Evolutionary conservation across 306 rosid species (phyloP).

Genomic region (Prunus mira): DNA sequence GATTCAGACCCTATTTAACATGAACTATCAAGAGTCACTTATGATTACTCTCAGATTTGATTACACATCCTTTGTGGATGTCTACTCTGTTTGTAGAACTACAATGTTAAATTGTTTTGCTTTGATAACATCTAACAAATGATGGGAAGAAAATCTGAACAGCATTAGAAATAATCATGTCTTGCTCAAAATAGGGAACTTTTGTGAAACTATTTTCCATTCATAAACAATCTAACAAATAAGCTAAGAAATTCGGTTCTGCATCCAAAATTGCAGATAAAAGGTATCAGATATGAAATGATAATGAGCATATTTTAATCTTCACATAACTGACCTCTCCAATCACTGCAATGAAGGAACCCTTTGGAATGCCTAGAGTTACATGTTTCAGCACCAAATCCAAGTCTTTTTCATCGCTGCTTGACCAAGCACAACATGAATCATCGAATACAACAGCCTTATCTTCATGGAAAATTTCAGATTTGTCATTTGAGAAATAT

Average conservation of each 20-base stretch:
- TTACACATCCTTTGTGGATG: not conserved
- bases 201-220: not conserved
- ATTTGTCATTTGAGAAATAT: conserved; percentile 31
- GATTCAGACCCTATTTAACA: not conserved
- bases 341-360: conserved; percentile 73
- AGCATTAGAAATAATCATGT: not conserved
- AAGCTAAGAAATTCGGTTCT: not conserved
- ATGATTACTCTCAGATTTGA: not conserved
- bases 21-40: not conserved
- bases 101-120: not conserved
- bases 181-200: not conserved
- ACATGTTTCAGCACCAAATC: conserved; percentile 56
- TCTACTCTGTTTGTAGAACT: not conserved
- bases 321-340: conserved; percentile 70
- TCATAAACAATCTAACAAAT: not conserved
- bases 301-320: not conserved
- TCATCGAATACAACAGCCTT: conserved; percentile 51
- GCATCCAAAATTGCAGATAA: not conserved
- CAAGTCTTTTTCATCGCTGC: conserved; percentile 54
- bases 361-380: conserved; percentile 58
- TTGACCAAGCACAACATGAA: conserved; percentile 83
- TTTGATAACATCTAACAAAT: not conserved
- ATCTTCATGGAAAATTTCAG: conserved; percentile 37
- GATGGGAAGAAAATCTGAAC: not conserved
- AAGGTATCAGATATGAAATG: not conserved